phyloP scores from a whole-genome alignment of 257 asterid genomes.

The Phtheirospermum japonicum region DNA sequence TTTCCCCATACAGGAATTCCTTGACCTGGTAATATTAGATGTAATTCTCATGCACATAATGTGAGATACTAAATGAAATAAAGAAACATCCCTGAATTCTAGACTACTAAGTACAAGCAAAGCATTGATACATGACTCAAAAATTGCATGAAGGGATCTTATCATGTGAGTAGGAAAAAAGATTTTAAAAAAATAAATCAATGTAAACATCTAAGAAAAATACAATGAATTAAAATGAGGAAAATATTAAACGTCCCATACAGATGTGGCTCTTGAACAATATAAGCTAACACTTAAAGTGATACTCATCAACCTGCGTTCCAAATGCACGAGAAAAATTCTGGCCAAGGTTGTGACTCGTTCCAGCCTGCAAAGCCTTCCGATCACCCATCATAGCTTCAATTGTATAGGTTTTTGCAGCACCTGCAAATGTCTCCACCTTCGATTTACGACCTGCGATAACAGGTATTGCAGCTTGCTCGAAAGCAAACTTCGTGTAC shows the following conservation, averaged over 20 bases:
- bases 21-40: constrained; percentile 9
- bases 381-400: constrained; percentile 99
- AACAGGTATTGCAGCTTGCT: constrained; percentile 99
- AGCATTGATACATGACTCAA: neutral
- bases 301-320: constrained; percentile 61
- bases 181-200: neutral
- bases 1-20: neutral
- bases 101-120: constrained; percentile 14
- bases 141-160: constrained; percentile 9
- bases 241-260: too few relatives aligned
- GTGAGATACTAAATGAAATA: neutral
- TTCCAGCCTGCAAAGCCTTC: constrained; percentile 98
- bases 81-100: constrained; percentile 11
- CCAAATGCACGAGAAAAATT: constrained; percentile 94
- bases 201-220: neutral
- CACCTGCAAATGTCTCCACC: constrained; percentile 96
- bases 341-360: constrained; percentile 99
- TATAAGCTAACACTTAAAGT: constrained; percentile 3
- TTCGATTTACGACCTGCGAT: constrained; percentile 92
- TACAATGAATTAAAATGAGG: neutral
- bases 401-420: constrained; percentile 87
- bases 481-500: constrained; percentile 84
- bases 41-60: neutral
- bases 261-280: too few relatives aligned
- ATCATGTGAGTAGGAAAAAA: constrained; percentile 1